Evolutionary conservation across 768 basidiomycete genomes (phyloP).

Genomic region (Neoboletus magnificus): DNA sequence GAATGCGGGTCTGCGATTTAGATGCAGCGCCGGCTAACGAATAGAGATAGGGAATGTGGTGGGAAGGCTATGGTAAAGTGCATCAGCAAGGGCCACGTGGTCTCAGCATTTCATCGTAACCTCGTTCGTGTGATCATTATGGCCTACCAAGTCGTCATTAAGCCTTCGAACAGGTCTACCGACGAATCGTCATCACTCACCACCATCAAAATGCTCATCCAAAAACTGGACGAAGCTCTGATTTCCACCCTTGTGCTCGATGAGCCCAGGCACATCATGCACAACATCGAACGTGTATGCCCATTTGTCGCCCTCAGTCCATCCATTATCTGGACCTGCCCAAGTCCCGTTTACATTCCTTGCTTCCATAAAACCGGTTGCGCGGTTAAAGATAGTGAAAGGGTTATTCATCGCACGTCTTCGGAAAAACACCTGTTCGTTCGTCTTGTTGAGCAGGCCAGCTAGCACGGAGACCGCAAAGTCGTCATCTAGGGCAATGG

Average conservation of each 20-base stretch:
- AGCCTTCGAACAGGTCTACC: neutral
- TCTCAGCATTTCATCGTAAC: slow-evolving; percentile 16
- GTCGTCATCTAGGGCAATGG: slow-evolving; percentile 59
- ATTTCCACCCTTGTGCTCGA: slow-evolving; percentile 63
- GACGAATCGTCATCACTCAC: slow-evolving; percentile 25
- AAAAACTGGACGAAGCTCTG: slow-evolving; percentile 60
- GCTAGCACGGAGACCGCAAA: slow-evolving; percentile 69
- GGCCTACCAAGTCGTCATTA: slow-evolving; percentile 40
- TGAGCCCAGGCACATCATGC: slow-evolving; percentile 63
- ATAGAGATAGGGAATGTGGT: slow-evolving; percentile 85
- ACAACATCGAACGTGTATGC: slow-evolving; percentile 79
- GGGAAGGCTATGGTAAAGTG: slow-evolving; percentile 57
- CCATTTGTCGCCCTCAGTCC: slow-evolving; percentile 82
- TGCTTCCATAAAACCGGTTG: slow-evolving; percentile 81
- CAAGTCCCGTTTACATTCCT: slow-evolving; percentile 63
- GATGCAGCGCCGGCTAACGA: slow-evolving; percentile 66
- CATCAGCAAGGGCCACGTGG: slow-evolving; percentile 1
- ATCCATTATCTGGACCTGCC: slow-evolving; percentile 70
- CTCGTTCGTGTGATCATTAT: slow-evolving; percentile 84
- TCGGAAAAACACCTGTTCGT: slow-evolving; percentile 48
- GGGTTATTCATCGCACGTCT: slow-evolving; percentile 55
- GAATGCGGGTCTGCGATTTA: slow-evolving; percentile 68
- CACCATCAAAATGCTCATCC: slow-evolving; percentile 53
- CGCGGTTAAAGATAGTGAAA: slow-evolving; percentile 61
- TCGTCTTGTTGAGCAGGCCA: slow-evolving; percentile 45